Evolutionary conservation across 2,329 filamentous ascomycete species (phyloP), one percentile per base, ranked within the genome.

Genomic region (Trichoderma semiorbis): DNA sequence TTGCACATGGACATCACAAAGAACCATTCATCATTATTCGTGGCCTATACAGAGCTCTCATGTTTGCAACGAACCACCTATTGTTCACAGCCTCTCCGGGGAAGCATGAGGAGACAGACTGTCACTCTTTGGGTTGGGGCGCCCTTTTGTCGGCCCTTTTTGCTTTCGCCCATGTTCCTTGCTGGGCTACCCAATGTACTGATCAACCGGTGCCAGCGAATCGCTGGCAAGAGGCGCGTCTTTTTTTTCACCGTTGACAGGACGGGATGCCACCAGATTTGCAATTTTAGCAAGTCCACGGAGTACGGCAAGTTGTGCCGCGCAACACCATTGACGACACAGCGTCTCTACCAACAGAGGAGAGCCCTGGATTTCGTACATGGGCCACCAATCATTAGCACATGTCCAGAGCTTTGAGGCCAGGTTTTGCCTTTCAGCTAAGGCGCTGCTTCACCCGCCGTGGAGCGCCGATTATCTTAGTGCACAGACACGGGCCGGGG

Each of bases 111-210:
- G 30, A 62, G n/a, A 34, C 12, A 24, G 43, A 28, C 18, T 53
- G 58, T 26, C 67, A 21, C 47, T 34, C 28, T n/a, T 39, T 10
- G 55, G 64, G 55, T 63, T 68, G 70, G 70, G 30, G 70, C 55
- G 21, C 21, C 30, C n/a, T 10, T 55, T 21, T 21, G 39, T 72
- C 70, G 70, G 70, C 63, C 70, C 70, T 67, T 72, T 67, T 72
- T 18, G 24, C 43, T 18, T 30, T 53, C 28, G 39, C 50, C 61
- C 28, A 58, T 70, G 68, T 34, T 61, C 57, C 39, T 47, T 69
- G 66, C 10, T 62, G n/a, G 39, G 57, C n/a, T 47, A 50, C 34
- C 14, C 57, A 32, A 36, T 34, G 28, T 60, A 3, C 28, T 39
- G 39, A 50, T 62, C 57, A 69, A 60, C 34, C n/a, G 18, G 39